Percentiles rank a stretch among this genome's conserved stretches.
These are phyloP conservation scores for Cercospora nicotianae DNA, from an alignment of 2,329 filamentous ascomycete species.

Conservation along the genomic window DNA sequence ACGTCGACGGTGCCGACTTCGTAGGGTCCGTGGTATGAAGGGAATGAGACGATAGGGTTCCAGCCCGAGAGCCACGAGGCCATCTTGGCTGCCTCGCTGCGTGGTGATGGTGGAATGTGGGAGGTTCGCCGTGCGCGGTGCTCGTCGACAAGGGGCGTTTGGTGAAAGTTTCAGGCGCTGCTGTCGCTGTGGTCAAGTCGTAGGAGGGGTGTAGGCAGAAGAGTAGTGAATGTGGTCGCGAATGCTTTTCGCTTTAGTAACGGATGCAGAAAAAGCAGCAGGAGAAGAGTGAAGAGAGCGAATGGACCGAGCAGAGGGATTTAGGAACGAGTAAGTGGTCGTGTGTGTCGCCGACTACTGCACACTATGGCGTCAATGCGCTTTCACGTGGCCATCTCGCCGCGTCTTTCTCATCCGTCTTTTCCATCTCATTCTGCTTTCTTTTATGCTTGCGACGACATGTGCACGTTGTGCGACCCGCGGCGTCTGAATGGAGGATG, in stretches of 20 bases:
- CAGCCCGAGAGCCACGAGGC: slow-evolving; percentile 47
- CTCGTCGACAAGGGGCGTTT: background rate
- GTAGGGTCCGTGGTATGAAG: slow-evolving; percentile 73
- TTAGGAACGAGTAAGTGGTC: slow-evolving; percentile 5
- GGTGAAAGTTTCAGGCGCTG: background rate
- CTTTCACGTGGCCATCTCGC: background rate
- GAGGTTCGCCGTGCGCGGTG: background rate
- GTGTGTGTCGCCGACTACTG: background rate
- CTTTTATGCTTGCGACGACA: background rate
- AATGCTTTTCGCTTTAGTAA: background rate
- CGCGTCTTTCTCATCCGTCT: background rate
- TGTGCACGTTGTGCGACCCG: background rate
- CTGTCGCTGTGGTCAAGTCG: background rate
- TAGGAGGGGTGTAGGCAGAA: background rate
- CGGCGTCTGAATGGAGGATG: background rate
- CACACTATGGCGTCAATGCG: background rate
- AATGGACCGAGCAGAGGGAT: background rate
- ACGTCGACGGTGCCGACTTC: slow-evolving; percentile 77
- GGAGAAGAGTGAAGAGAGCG: background rate
- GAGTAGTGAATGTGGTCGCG: background rate
- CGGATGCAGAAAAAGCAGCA: background rate
- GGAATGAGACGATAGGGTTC: slow-evolving; percentile 70
- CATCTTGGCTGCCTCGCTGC: slow-evolving; percentile 1
- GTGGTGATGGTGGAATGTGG: background rate
- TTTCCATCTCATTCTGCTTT: background rate